Percentiles rank a stretch among this genome's conserved stretches.
Conservation (phyloP, 1,284 basidiomycete species). For the Ceratobasidium sp. region DNA sequence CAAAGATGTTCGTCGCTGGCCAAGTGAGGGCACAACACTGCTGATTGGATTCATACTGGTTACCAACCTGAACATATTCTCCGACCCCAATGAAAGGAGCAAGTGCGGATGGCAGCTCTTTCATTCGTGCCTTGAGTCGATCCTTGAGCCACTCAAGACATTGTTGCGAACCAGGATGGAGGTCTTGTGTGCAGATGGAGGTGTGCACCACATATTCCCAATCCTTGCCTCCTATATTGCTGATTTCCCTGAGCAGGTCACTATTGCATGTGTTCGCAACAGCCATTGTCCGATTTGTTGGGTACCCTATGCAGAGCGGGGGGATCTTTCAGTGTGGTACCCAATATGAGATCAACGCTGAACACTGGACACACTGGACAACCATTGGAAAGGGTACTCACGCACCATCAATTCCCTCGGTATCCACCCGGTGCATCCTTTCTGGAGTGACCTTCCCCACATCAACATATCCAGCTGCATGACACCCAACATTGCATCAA, state of each 20-base stretch:
- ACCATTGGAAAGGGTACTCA: no score
- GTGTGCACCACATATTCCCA: neutral
- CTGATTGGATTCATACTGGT: conserved; percentile 45
- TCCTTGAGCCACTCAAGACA: neutral
- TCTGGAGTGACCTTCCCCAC: conserved; percentile 49
- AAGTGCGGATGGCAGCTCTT: neutral
- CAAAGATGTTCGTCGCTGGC: neutral
- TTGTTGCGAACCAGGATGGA: conserved; percentile 59
- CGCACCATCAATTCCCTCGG: conserved; percentile 5
- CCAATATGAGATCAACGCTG: neutral
- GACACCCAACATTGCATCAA: conserved; percentile 54
- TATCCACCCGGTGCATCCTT: conserved; percentile 45
- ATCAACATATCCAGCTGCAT: conserved; percentile 47
- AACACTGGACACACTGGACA: neutral
- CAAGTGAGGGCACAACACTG: conserved; percentile 7
- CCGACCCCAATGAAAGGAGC: conserved; percentile 5
- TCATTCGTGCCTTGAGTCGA: neutral
- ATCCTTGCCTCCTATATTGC: neutral
- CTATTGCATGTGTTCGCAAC: neutral
- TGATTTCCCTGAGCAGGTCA: conserved; percentile 1
- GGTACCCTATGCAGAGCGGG: neutral
- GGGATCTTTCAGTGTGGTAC: neutral
- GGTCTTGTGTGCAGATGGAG: conserved; percentile 52
- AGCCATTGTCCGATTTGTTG: neutral
- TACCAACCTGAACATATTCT: neutral